Conservation (phyloP, 768 basidiomycete genomes). For the Lactarius hengduanensis region DNA sequence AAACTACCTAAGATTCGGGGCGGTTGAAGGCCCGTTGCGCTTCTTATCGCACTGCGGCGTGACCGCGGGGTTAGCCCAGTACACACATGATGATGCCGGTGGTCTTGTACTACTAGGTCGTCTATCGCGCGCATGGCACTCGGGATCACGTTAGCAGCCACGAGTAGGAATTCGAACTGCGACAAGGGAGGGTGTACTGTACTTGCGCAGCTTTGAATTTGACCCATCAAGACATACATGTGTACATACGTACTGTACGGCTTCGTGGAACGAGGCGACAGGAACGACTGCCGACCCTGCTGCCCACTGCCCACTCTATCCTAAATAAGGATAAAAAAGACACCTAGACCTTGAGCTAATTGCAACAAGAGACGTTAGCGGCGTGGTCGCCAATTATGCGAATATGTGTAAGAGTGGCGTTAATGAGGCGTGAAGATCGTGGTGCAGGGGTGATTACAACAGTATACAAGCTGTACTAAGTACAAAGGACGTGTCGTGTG, state of each 20-base stretch:
- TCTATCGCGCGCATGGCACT: no score
- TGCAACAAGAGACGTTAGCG: conserved; percentile 7
- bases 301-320: neutral
- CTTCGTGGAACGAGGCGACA: neutral
- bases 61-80: neutral
- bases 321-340: neutral
- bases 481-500: conserved; percentile 13
- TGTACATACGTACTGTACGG: no score
- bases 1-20: no score
- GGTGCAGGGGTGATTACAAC: conserved; percentile 11
- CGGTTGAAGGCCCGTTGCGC: neutral
- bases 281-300: neutral
- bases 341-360: neutral
- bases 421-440: conserved; percentile 12
- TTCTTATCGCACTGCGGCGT: neutral
- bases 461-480: conserved; percentile 14
- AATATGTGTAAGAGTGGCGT: conserved; percentile 8
- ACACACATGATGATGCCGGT: no score
- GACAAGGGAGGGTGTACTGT: no score
- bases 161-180: no score
- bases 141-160: no score
- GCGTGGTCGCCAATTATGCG: neutral
- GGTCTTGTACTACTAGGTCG: no score
- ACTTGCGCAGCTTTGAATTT: no score
- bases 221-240: no score